Evolutionary conservation across 441 rosid genomes (phyloP).

Genomic region (Pelargonium fulgidum): DNA sequence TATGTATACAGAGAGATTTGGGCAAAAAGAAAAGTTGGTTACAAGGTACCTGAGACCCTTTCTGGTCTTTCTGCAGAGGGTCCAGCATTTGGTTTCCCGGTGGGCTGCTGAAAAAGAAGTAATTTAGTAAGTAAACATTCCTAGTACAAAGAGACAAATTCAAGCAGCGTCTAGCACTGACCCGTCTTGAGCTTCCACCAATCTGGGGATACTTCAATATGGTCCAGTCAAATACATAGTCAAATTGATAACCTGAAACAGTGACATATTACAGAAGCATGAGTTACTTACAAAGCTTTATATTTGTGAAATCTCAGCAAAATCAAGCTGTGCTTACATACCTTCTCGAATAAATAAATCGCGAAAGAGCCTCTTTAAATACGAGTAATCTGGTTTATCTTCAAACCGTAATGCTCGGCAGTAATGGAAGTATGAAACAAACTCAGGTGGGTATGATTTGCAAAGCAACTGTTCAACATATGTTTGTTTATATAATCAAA

Average conservation of each 20-base stretch:
- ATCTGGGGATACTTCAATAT: constrained; percentile 85
- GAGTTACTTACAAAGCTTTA: not conserved
- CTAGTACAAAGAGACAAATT: not conserved
- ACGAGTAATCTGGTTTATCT: constrained; percentile 25
- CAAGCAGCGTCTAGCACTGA: constrained; percentile 28
- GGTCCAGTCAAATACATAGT: constrained; percentile 75
- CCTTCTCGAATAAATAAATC: constrained; percentile 97
- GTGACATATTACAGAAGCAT: constrained; percentile 19
- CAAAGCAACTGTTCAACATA: constrained; percentile 59
- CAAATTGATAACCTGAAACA: constrained; percentile 89
- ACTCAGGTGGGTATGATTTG: constrained; percentile 85
- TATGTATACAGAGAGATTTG: not conserved
- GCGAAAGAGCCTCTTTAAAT: constrained; percentile 90
- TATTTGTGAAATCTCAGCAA: not conserved
- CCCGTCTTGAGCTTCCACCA: constrained; percentile 67
- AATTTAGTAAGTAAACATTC: not conserved
- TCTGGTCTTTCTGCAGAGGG: constrained; percentile 62
- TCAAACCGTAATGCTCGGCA: constrained; percentile 89
- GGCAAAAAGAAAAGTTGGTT: not conserved
- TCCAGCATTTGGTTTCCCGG: constrained; percentile 50
- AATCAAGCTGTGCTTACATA: constrained; percentile 20
- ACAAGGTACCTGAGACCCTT: constrained; percentile 53
- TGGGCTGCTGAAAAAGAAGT: constrained; percentile 38
- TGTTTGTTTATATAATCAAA: too few species aligned
- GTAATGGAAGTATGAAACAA: constrained; percentile 85